Conservation (phyloP, 352 stramenopile species). For the Globisporangium canariense region DNA sequence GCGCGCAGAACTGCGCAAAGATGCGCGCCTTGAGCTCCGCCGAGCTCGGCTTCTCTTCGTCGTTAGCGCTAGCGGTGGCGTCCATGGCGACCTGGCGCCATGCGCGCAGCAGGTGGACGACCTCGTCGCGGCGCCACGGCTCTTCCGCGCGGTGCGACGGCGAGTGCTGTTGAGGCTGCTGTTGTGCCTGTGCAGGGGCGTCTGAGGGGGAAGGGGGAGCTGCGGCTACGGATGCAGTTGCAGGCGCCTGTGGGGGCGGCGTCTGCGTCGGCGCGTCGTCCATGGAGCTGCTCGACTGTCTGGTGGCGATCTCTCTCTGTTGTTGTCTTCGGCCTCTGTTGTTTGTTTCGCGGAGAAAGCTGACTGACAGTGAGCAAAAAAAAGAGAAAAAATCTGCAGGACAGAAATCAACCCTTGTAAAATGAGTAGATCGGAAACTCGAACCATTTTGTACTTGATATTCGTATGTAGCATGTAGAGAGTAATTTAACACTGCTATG, state of each 20-base stretch:
- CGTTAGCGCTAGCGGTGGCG: background rate
- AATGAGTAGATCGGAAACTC: slow-evolving; percentile 2
- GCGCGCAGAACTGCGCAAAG: slow-evolving; percentile 1
- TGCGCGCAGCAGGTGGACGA: slow-evolving; percentile 4
- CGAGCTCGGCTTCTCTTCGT: background rate
- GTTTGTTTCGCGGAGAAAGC: background rate
- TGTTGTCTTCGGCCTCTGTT: background rate
- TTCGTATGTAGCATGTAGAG: background rate
- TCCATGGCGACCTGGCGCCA: slow-evolving; percentile 4
- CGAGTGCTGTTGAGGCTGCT: background rate
- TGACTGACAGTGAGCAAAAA: background rate
- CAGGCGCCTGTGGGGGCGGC: background rate
- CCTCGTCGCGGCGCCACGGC: slow-evolving; percentile 6
- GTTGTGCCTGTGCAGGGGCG: background rate
- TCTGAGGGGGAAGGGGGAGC: background rate
- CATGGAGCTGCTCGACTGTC: background rate
- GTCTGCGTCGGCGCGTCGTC: slow-evolving; percentile 2
- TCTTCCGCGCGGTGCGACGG: background rate
- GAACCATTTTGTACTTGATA: background rate
- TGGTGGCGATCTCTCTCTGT: background rate
- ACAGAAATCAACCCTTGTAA: slow-evolving; percentile 1
- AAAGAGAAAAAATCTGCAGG: slow-evolving; percentile 2
- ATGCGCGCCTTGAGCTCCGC: slow-evolving; percentile 1
- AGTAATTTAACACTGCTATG: background rate
- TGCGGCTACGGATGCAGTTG: background rate